Evolutionary conservation across 306 rosid species (phyloP), one percentile per base, ranked within the genome.

Genomic region (Quercus agrifolia): DNA sequence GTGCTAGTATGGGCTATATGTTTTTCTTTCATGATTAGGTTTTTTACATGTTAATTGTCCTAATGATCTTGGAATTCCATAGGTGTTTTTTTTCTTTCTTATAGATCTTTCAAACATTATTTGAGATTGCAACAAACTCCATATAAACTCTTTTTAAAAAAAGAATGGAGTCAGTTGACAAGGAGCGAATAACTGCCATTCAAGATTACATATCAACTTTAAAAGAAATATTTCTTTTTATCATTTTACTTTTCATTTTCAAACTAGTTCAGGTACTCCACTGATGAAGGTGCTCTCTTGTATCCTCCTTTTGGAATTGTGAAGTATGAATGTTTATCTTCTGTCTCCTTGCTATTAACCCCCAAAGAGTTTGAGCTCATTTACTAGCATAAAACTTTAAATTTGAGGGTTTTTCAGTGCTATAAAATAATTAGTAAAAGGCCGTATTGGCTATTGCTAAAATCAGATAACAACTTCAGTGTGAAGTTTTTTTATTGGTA

Each of bases 81-180:
- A 38, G 58, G 41, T 56, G 57, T 49, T 82, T 62, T 31, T 76
- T 18, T 18, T 63, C 28, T 75, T 64, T 64, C n/a, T 73, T 75
- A 55, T 55, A 23, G 64, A 72, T 79, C 58, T 12, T 67, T 73
- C 72, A 70, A 66, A 62, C 44, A 63, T 70, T 70, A 86, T 66
- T 71, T 25, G 59, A 49, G 25, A 20, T n/a, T 67, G 66, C 13
- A 35, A 30, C 17, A 14, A 30, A 64, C 46, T 15, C 23, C 21
- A 2, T 64, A 30, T 64, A 21, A 2, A 68, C 23, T 68, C 25
- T 55, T 63, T 31, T 18, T 21, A 20, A 49, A 49, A 20, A 68
- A 18, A 77, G 70, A 64, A 15, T 7, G 20, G 70, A 64, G 46
- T n/a, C 33, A 64, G 31, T 11, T 4, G 70, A 30, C 20, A 15